Base-by-base conservation (phyloP, 192 early-diverging fungal genomes). In the Coemansia sp. region DNA sequence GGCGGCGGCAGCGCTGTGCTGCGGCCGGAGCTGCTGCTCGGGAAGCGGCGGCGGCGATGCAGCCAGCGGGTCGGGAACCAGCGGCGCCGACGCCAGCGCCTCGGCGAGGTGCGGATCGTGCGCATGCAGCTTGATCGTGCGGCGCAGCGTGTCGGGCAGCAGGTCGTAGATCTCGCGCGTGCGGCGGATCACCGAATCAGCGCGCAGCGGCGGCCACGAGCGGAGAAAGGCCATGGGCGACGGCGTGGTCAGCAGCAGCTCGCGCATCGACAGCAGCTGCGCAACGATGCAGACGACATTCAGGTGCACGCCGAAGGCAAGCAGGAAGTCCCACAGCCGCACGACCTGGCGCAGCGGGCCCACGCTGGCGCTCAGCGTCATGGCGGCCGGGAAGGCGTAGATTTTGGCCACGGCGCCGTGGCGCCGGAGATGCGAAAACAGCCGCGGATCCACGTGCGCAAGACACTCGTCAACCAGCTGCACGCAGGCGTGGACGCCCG, bases 231-330 rank as follows among this genome's bases (percentile, higher is more conserved):
- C 64, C 79, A 81, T 81, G 15, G 79, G 79, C 63, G 70, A 58
- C 11, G 32, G 48, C 1, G 79, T 82, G 0, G 79, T 76, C 48
- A 97, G 63, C 10, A 97, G 80, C 48, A 95, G 86, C 61, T 86
- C 82, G 18, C 93, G 85, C 66, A 95, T 92, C 38, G 89, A 60
- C 9, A 93, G 70, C 56, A 98, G 65, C 69, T 94, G 94, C 47
- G 92, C 89, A 56, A 97, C 89, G 47, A 97, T 89, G 78, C 90
- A 93, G 11, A 98, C 75, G 39, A 98, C 89, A 68, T 97, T 97
- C 52, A 98, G 79, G 80, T 98, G 97, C 56, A 95, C 85, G 26
- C 97, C 97, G 69, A 87, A 96, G 0, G 93, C 90, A 60, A 98
- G 83, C 64, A 94, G 79, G 65, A 95, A 92, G 71, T 98, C 97